Base-by-base conservation (phyloP, 1,284 basidiomycete genomes). In the Naganishia cerealis region DNA sequence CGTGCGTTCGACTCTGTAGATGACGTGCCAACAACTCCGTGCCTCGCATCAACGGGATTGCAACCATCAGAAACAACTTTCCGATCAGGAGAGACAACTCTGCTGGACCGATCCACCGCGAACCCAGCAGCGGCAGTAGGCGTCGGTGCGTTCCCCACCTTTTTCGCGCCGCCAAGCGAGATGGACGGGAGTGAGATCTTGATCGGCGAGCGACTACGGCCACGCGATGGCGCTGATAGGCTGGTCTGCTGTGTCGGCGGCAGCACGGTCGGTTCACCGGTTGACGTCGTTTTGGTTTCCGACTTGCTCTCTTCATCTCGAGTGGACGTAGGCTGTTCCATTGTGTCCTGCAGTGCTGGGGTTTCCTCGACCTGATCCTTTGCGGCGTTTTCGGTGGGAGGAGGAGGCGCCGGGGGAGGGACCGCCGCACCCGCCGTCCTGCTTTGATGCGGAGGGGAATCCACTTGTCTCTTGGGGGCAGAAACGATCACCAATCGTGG, bases 401-500 rank as follows among this genome's bases (percentile, higher is more conserved):
- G 16, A 18, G 43, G 12, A 46, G 43, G 9, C n/a, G 46, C n/a
- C 24, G n/a, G 46, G 10, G 21, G 29, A 33, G 29, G 29, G 29
- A 33, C 7, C 9, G 21, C 21, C 21, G 13, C 15, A 0, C 13
- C 38, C 21, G 36, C 21, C 5, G 40, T 43, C 15, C 53, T 40
- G 48, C 50, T 63, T 38, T 63, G 61, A 53, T 63, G 61, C 38
- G 61, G 61, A 12, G 61, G 61, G 16, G 61, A 63, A 18, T 63
- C 61, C 3, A 63, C 29, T 2, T 40, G 33, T 63, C 50, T 36
- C 40, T 54, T 63, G 10, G 59, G 50, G 3, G 50, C 36, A 21
- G 38, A 61, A 33, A 50, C 58, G 46, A 61, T 33, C 12, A 54
- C 38, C 12, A 57, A 24, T 18, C 50, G 50, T 42, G 61, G 50